phyloP scores from a whole-genome alignment of 2,329 filamentous ascomycete genomes.

The Aureobasidium musti region DNA sequence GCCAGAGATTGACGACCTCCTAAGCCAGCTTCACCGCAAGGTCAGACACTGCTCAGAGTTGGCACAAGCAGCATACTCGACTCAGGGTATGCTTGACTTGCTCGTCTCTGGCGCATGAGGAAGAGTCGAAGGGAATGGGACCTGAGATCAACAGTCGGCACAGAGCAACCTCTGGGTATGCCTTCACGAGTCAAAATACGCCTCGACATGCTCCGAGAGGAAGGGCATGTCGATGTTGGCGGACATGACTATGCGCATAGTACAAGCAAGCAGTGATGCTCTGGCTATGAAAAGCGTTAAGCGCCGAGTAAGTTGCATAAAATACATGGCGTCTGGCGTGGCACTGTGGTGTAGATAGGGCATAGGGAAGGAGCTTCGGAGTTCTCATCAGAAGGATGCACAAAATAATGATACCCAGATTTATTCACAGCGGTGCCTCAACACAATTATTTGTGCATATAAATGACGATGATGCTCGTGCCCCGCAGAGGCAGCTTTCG shows the following conservation, averaged over 20 bases:
- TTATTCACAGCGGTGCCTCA: conserved; percentile 1
- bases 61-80: conserved; percentile 78
- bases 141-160: not conserved
- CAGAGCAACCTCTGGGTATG: not conserved
- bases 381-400: conserved; percentile 6
- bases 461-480: not conserved
- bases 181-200: not conserved
- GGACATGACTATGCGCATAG: not conserved
- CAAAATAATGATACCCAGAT: conserved; percentile 21
- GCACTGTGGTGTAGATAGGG: not conserved
- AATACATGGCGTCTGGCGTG: not conserved
- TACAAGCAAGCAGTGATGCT: not conserved
- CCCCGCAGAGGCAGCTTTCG: conserved; percentile 19
- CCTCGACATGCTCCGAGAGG: conserved; percentile 2
- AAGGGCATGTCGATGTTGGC: not conserved
- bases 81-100: conserved; percentile 85
- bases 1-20: conserved; percentile 68
- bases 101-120: conserved; percentile 55
- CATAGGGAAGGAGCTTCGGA: conserved; percentile 17
- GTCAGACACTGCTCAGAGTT: conserved; percentile 79
- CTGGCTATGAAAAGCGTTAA: not conserved
- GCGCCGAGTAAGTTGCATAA: not conserved
- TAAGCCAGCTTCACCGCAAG: conserved; percentile 67
- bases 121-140: not conserved
- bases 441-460: not conserved